Base-by-base conservation (phyloP, 2,329 filamentous ascomycete species). In the Zalaria obscura region DNA sequence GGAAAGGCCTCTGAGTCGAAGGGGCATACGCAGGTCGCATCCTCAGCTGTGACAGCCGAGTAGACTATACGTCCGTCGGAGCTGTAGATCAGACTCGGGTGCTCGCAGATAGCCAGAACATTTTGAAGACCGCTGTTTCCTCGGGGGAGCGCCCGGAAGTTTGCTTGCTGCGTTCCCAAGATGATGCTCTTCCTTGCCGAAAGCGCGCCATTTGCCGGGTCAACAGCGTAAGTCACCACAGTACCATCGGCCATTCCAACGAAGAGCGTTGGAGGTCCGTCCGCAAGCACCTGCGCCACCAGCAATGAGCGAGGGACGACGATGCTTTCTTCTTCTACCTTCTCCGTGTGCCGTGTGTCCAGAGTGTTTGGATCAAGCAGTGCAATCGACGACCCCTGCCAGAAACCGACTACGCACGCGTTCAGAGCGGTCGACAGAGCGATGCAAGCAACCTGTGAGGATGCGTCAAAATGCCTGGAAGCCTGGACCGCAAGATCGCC, bases 21-120 rank as follows among this genome's bases (percentile, higher is more conserved):
- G 0, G 82, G 73, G 46, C 84, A 91, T 4, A 96, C 79, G 38
- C 76, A 80, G 1, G 79, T 80, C 1, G 86, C 84, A 47, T 87
- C 80, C 46, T 94, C 84, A 3, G 88, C 86, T 8, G 89, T 94
- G 1, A 95, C 85, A 2, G 91, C 88, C 4, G 88, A 94, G 63
- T 93, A 98, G 1, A 94, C 78, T 34, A 95, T 81, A 25, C 88
- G 75, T 1, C 83, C 85, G 55, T 95, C 87, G 0, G 80, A 78
- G 5, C 83, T 83, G 56, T 98, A 95, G 38, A 98, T 94, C 41
- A 98, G 64, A 48, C 85, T 95, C 0, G 91, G 84, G 55, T 95
- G 86, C 53, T 98, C 91, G 43, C 87, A 94, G 0, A 86, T 93
- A 0, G 87, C 86, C 57, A 98, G 93, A 0, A 98, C 79, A 51